Evolutionary conservation across 176 grass and related monocot species (phyloP).

Genomic region (maize (Zea mays)): DNA sequence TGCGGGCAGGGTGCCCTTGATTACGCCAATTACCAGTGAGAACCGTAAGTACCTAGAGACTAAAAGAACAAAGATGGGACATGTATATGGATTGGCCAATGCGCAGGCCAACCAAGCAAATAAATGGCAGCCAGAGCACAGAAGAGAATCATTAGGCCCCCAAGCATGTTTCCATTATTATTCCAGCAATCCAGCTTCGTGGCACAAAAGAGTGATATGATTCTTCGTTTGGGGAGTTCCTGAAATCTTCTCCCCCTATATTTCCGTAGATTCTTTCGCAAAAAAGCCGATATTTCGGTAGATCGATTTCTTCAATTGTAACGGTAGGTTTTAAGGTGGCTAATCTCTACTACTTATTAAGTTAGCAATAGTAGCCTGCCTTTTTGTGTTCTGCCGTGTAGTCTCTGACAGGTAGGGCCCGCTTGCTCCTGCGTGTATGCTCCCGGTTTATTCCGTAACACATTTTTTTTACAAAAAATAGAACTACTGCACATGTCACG

Average conservation of each 20-base stretch:
- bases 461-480: too few relatives aligned
- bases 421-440: too few relatives aligned
- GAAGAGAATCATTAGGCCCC: not conserved
- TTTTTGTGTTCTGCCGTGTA: too few relatives aligned
- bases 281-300: slow-evolving; percentile 4
- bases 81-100: slow-evolving; percentile 58
- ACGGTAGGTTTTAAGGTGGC: slow-evolving; percentile 32
- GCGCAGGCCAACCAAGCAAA: slow-evolving; percentile 29
- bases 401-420: too few relatives aligned
- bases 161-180: too few relatives aligned
- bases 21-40: slow-evolving; percentile 84
- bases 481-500: too few relatives aligned
- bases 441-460: too few relatives aligned
- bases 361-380: too few relatives aligned
- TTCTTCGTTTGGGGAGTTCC: slow-evolving; percentile 17
- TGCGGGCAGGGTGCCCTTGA: slow-evolving; percentile 67
- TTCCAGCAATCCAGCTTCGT: not conserved
- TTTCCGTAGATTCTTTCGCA: slow-evolving; percentile 13
- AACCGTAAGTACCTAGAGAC: slow-evolving; percentile 82
- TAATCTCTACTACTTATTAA: too few relatives aligned
- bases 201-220: not conserved
- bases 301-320: slow-evolving; percentile 27
- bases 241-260: slow-evolving; percentile 2
- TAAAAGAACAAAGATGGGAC: slow-evolving; percentile 86
- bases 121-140: slow-evolving; percentile 5